These are phyloP conservation scores for Suhomyces xylopsoci DNA, from an alignment of 805 yeast genomes.

Conservation along the genomic window DNA sequence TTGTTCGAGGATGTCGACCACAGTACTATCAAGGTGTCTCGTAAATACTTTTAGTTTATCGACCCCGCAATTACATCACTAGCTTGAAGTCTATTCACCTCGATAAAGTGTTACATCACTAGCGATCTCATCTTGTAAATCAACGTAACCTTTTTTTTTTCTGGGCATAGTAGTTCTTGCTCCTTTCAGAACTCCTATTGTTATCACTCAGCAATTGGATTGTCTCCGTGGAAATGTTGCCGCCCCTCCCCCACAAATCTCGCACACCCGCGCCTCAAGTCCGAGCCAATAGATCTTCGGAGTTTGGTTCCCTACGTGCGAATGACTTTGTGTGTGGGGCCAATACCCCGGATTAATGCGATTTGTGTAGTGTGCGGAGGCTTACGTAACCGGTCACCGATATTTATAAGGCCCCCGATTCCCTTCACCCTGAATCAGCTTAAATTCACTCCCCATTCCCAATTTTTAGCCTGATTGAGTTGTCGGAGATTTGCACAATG, in stretches of 20 bases:
- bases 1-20: background rate
- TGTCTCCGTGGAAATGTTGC: background rate
- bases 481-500: conserved; percentile 5
- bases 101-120: background rate
- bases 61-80: background rate
- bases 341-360: conserved; percentile 4
- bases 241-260: background rate
- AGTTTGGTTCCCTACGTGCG: conserved; percentile 2
- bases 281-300: background rate
- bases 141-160: background rate
- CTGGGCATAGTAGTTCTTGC: background rate
- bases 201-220: background rate
- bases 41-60: background rate
- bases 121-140: background rate
- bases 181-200: background rate
- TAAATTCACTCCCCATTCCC: background rate
- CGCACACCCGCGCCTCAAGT: background rate
- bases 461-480: background rate
- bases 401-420: background rate
- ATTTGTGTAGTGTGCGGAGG: background rate
- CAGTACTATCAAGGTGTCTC: background rate
- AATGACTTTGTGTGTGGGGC: conserved; percentile 3
- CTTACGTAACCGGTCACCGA: conserved; percentile 1
- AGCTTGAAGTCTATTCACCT: background rate
- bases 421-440: background rate